These are phyloP conservation scores for Hortiboletus flavorubellus DNA, from an alignment of 768 basidiomycete genomes.

Conservation along the genomic window DNA sequence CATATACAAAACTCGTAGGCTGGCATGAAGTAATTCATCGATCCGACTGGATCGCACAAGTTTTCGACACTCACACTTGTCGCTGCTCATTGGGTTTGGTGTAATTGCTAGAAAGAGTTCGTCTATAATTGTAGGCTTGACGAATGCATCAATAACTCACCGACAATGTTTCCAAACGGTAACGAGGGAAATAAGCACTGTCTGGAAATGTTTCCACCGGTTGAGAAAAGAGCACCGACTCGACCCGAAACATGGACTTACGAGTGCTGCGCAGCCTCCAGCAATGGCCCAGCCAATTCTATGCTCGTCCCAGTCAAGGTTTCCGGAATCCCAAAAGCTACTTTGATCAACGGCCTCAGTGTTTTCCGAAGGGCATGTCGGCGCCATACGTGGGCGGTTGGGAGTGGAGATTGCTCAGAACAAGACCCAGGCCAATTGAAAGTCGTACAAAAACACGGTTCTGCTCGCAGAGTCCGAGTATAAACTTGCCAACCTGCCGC, in stretches of 20 bases:
- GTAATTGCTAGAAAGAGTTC: constrained; percentile 55
- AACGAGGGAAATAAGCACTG: constrained; percentile 54
- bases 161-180: constrained; percentile 61
- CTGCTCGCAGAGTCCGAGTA: constrained; percentile 2
- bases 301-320: constrained; percentile 57
- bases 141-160: constrained; percentile 35
- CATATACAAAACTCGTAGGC: constrained; percentile 81
- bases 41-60: neutral
- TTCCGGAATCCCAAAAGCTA: constrained; percentile 55
- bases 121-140: neutral
- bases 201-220: constrained; percentile 36
- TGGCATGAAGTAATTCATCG: constrained; percentile 24
- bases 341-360: constrained; percentile 50
- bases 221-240: neutral
- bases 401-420: neutral
- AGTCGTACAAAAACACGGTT: constrained; percentile 7
- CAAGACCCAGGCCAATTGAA: neutral
- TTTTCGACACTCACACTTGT: constrained; percentile 57
- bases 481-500: constrained; percentile 6
- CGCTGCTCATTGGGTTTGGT: constrained; percentile 70
- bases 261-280: constrained; percentile 55
- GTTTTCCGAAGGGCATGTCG: constrained; percentile 52
- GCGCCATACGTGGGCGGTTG: constrained; percentile 18
- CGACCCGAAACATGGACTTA: constrained; percentile 32
- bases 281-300: constrained; percentile 74